Percentiles rank a stretch among this genome's conserved stretches.
phyloP scores from a whole-genome alignment of 306 rosid species.

The Bauhinia variegata region DNA sequence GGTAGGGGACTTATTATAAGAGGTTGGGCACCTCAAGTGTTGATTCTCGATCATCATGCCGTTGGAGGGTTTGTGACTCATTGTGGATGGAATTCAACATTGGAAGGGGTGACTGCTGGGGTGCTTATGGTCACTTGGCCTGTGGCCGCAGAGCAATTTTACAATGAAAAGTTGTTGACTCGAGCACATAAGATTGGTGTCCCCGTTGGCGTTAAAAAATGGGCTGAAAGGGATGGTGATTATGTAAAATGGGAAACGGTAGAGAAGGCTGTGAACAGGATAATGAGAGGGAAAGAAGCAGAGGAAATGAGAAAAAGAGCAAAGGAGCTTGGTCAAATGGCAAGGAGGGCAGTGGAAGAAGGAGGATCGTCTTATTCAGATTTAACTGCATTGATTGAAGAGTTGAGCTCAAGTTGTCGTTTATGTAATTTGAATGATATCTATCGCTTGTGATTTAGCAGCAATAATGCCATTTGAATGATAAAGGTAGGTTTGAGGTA shows the following conservation, averaged over 20 bases:
- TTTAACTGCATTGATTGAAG: constrained; percentile 17
- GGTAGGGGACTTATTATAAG: constrained; percentile 26
- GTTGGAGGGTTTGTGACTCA: constrained; percentile 54
- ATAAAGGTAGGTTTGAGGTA: too few species aligned
- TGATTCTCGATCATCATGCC: constrained; percentile 46
- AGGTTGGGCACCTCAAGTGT: constrained; percentile 45
- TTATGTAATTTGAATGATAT: too few species aligned
- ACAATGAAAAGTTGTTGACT: constrained; percentile 45
- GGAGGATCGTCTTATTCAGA: constrained; percentile 32
- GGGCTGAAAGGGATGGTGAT: neutral
- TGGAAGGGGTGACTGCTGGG: constrained; percentile 52
- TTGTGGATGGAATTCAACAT: constrained; percentile 54
- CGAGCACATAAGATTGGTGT: constrained; percentile 42
- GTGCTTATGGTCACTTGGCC: constrained; percentile 55
- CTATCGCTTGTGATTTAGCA: too few species aligned
- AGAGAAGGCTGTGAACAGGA: neutral
- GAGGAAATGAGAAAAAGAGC: constrained; percentile 31
- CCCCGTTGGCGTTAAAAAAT: constrained; percentile 42
- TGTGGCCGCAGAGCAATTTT: constrained; percentile 43
- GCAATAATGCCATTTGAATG: too few species aligned
- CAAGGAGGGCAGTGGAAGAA: neutral
- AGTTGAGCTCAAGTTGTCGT: neutral
- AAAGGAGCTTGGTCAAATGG: neutral
- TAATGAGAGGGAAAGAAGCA: constrained; percentile 29
- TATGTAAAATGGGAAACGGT: neutral